phyloP scores from a whole-genome alignment of 345 rosid genomes.

The Erysimum cheiranthoides region DNA sequence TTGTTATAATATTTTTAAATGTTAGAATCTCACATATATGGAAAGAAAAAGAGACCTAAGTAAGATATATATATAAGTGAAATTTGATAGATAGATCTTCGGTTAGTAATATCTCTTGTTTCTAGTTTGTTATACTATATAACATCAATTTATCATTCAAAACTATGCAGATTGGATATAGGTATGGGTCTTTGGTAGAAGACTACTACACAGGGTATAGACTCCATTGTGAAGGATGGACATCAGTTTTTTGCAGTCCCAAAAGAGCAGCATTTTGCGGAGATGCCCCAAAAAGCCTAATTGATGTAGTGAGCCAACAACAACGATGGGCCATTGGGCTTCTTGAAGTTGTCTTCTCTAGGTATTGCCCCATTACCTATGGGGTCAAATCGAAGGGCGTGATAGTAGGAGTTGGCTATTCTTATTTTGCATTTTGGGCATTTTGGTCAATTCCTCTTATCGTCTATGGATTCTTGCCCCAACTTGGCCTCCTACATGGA shows the following conservation, averaged over 20 bases:
- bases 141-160: neutral
- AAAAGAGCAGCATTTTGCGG: constrained; percentile 66
- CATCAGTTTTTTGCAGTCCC: constrained; percentile 61
- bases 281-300: constrained; percentile 55
- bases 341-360: constrained; percentile 52
- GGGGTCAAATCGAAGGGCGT: constrained; percentile 55
- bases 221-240: constrained; percentile 78
- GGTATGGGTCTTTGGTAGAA: constrained; percentile 80
- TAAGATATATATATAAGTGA: no score
- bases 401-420: constrained; percentile 48
- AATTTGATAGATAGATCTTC: no score
- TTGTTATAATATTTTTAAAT: neutral
- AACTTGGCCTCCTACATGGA: constrained; percentile 57
- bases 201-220: constrained; percentile 64
- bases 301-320: constrained; percentile 56
- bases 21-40: no score
- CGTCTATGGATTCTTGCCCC: constrained; percentile 69
- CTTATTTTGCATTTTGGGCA: constrained; percentile 58
- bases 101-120: neutral
- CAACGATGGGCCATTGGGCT: constrained; percentile 81
- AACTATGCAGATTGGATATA: constrained; percentile 60
- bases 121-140: neutral
- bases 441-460: constrained; percentile 56
- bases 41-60: no score
- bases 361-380: constrained; percentile 52